phyloP scores from a whole-genome alignment of 2,329 filamentous ascomycete species.

The Aspergillus ochraceoroseus region DNA sequence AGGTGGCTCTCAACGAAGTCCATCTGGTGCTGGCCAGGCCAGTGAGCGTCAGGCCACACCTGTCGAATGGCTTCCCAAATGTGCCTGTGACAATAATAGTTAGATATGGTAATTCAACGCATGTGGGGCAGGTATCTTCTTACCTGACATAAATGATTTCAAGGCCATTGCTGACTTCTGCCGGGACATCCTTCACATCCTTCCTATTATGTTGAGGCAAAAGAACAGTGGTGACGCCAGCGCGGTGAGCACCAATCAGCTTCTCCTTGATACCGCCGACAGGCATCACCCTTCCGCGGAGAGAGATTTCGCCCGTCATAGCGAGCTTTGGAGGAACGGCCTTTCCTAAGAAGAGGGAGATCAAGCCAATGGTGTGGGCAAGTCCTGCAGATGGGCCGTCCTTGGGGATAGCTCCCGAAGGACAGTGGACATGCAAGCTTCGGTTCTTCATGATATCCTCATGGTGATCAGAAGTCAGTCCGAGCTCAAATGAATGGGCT shows the following conservation, averaged over 20 bases:
- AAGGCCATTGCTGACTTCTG: conserved; percentile 80
- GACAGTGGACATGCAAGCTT: conserved; percentile 93
- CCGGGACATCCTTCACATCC: conserved; percentile 82
- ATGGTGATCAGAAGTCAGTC: conserved; percentile 70
- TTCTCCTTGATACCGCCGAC: conserved; percentile 99
- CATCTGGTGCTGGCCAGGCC: conserved; percentile 68
- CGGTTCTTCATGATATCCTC: conserved; percentile 96
- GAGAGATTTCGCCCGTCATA: conserved; percentile 79
- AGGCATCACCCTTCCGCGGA: conserved; percentile 84
- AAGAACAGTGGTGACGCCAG: conserved; percentile 90
- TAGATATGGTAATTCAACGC: too few relatives aligned
- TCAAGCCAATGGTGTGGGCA: conserved; percentile 87
- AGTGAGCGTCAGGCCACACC: conserved; percentile 86
- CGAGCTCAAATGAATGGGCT: conserved; percentile 86
- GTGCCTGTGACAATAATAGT: conserved; percentile 52
- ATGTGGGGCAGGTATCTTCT: too few relatives aligned
- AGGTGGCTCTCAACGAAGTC: conserved; percentile 72
- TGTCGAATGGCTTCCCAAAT: conserved; percentile 90
- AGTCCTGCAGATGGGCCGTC: conserved; percentile 81
- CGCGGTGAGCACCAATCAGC: conserved; percentile 85
- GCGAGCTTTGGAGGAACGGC: conserved; percentile 85
- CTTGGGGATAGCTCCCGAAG: conserved; percentile 90
- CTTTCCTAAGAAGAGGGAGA: conserved; percentile 81
- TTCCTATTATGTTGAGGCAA: conserved; percentile 85
- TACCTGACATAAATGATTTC: conserved; percentile 87